phyloP scores from a whole-genome alignment of 192 early-diverging fungal genomes.

The Coemansia sp. region DNA sequence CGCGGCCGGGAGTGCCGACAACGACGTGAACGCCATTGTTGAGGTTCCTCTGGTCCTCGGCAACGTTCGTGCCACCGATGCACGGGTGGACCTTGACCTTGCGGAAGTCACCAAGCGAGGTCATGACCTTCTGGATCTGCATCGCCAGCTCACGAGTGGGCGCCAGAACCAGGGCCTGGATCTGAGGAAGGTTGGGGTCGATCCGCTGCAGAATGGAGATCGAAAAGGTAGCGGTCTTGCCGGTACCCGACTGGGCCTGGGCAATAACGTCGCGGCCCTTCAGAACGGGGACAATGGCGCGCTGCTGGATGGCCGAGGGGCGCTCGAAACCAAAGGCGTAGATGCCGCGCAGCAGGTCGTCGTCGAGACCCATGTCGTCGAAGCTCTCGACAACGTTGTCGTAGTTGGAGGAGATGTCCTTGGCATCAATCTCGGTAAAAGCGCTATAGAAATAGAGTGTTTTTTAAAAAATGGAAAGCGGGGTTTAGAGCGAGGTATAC shows the following conservation, averaged over 20 bases:
- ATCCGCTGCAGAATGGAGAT: conserved; percentile 98
- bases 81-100: conserved; percentile 93
- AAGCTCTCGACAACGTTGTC: conserved; percentile 94
- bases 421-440: conserved; percentile 38
- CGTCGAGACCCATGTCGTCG: conserved; percentile 92
- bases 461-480: too few species aligned
- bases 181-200: conserved; percentile 74
- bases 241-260: conserved; percentile 99
- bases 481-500: not conserved
- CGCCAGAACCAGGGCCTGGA: conserved; percentile 96
- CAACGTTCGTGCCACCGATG: conserved; percentile 96
- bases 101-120: conserved; percentile 96
- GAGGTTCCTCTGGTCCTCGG: conserved; percentile 87
- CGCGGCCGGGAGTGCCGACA: conserved; percentile 98
- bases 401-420: conserved; percentile 84
- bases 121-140: conserved; percentile 96
- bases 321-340: conserved; percentile 99
- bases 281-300: conserved; percentile 95
- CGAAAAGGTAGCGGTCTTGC: conserved; percentile 99
- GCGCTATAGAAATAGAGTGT: conserved; percentile 6
- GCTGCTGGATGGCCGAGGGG: conserved; percentile 96
- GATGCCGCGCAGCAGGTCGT: conserved; percentile 94
- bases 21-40: conserved; percentile 88
- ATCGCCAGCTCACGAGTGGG: conserved; percentile 98
- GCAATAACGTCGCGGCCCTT: conserved; percentile 99